Percentiles rank a stretch among this genome's conserved stretches.
Conservation (phyloP, 2,329 filamentous ascomycete species). For the Claviceps sp. region DNA sequence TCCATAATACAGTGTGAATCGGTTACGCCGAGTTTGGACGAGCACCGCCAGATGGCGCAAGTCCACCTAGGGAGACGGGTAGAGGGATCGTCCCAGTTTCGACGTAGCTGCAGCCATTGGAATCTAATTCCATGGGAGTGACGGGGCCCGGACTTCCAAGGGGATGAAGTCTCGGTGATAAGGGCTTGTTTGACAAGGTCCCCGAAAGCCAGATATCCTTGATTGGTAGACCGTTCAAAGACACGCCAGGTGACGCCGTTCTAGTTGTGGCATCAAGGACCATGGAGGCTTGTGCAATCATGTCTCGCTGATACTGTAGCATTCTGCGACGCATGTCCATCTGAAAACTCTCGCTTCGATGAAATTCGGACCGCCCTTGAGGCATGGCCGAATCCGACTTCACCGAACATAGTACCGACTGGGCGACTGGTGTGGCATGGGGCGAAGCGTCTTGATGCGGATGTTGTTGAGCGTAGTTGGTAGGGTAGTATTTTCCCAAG, state of each 20-base stretch:
- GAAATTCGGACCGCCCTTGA: neutral
- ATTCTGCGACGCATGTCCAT: slow-evolving; percentile 37
- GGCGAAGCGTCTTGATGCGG: slow-evolving; percentile 7
- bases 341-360: slow-evolving; percentile 11
- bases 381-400: slow-evolving; percentile 24
- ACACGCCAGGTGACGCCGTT: slow-evolving; percentile 15
- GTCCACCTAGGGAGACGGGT: neutral
- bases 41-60: neutral
- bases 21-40: neutral
- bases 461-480: slow-evolving; percentile 38
- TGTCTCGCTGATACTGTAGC: slow-evolving; percentile 46
- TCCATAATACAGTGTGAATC: neutral
- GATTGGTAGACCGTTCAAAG: slow-evolving; percentile 22
- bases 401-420: slow-evolving; percentile 17
- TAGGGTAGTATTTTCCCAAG: slow-evolving; percentile 50
- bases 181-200: slow-evolving; percentile 31
- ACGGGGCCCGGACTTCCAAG: slow-evolving; percentile 46
- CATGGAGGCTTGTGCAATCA: slow-evolving; percentile 43
- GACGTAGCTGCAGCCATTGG: slow-evolving; percentile 25
- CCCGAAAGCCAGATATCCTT: slow-evolving; percentile 25
- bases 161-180: slow-evolving; percentile 35
- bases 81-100: slow-evolving; percentile 6
- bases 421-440: slow-evolving; percentile 12
- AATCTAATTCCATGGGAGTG: slow-evolving; percentile 44
- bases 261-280: slow-evolving; percentile 21